A percentile compares a stretch with the other conserved stretches of the same genome.
These are phyloP conservation scores for Halteria grandinella DNA, from an alignment of 73 alveolate genomes.

Conservation along the genomic window DNA sequence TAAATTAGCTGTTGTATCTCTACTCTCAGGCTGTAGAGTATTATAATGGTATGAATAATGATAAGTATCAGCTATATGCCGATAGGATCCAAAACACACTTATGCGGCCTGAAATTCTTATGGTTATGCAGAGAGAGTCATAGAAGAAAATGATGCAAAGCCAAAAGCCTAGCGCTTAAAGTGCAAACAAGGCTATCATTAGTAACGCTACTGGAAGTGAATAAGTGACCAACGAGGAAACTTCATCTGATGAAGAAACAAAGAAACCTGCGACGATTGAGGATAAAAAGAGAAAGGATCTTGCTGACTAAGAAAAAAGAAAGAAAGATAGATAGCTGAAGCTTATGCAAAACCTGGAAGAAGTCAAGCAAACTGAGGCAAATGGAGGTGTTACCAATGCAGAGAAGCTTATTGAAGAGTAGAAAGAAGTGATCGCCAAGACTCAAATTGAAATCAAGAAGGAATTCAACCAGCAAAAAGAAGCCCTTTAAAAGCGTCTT, in stretches of 20 bases:
- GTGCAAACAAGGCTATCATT: constrained; percentile 12
- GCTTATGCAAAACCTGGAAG: constrained; percentile 46
- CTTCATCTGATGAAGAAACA: too few relatives aligned
- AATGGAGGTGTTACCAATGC: constrained; percentile 23
- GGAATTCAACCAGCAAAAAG: constrained; percentile 19
- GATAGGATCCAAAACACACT: constrained; percentile 52
- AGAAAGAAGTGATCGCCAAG: not conserved
- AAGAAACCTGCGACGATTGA: too few relatives aligned
- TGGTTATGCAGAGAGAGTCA: constrained; percentile 14
- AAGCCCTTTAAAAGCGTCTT: constrained; percentile 28
- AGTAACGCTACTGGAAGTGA: not conserved
- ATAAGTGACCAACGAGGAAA: not conserved
- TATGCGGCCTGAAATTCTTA: constrained; percentile 38
- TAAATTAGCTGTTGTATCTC: constrained; percentile 37
- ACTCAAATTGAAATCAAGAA: constrained; percentile 33
- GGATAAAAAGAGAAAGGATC: not conserved
- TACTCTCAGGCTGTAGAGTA: constrained; percentile 63
- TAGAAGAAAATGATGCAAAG: not conserved
- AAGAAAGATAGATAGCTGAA: constrained; percentile 54
- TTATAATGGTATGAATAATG: constrained; percentile 54
- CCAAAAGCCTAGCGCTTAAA: constrained; percentile 44
- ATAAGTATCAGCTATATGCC: constrained; percentile 40
- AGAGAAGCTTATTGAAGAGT: constrained; percentile 13
- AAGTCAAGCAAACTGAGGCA: not conserved
- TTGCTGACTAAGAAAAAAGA: constrained; percentile 11